Conservation (phyloP, 192 early-diverging fungal species). For the Umbelopsis vinacea region DNA sequence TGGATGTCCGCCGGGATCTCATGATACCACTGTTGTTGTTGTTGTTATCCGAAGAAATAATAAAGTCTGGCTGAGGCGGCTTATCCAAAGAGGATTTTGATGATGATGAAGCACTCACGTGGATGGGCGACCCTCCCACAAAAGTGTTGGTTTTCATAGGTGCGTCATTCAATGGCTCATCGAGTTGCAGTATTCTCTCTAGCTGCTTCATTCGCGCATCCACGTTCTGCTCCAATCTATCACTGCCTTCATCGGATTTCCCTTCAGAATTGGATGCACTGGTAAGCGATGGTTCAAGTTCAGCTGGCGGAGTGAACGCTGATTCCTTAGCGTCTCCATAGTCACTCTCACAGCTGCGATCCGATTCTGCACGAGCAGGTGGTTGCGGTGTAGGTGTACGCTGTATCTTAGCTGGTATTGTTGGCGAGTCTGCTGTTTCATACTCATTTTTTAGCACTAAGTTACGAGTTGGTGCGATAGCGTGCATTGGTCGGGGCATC, state of each 20-base stretch:
- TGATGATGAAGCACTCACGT: slow-evolving; percentile 16
- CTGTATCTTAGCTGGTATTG: not conserved
- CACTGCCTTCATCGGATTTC: not conserved
- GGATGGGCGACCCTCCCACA: not conserved
- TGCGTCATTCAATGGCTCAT: not conserved
- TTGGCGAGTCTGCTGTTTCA: not conserved
- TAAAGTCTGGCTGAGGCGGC: slow-evolving; percentile 9
- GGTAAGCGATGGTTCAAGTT: slow-evolving; percentile 13
- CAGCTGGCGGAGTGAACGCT: slow-evolving; percentile 6
- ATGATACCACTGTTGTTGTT: slow-evolving; percentile 11
- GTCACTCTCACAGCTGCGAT: slow-evolving; percentile 17
- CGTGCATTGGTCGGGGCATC: slow-evolving; percentile 24
- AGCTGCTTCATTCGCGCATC: not conserved
- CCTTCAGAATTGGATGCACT: slow-evolving; percentile 19
- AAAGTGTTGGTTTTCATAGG: not conserved
- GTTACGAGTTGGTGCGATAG: slow-evolving; percentile 10
- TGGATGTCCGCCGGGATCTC: slow-evolving; percentile 9
- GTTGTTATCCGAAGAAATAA: not conserved
- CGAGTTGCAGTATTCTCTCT: not conserved
- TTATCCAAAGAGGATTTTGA: slow-evolving; percentile 17
- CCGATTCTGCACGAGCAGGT: not conserved
- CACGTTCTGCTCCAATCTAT: not conserved
- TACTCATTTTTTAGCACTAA: slow-evolving; percentile 1
- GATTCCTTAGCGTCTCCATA: slow-evolving; percentile 20
- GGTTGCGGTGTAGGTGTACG: not conserved